phyloP scores from a whole-genome alignment of 2,329 filamentous ascomycete species.

The Cercospora beticola region DNA sequence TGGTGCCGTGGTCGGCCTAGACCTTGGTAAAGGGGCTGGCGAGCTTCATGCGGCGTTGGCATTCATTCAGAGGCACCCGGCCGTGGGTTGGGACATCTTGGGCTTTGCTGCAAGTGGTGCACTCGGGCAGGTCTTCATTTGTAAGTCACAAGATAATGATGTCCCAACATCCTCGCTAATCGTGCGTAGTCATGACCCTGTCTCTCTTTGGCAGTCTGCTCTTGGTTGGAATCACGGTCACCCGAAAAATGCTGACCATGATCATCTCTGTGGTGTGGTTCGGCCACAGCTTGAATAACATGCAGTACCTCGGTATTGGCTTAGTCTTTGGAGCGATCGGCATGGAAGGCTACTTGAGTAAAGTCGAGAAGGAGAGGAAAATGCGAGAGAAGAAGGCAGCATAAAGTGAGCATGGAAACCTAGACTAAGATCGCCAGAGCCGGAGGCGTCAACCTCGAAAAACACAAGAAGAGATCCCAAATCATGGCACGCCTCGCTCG shows the following conservation, averaged over 20 bases:
- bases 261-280: slow-evolving; percentile 93
- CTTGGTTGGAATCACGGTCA: slow-evolving; percentile 94
- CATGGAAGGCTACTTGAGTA: slow-evolving; percentile 78
- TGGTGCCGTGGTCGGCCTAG: slow-evolving; percentile 45
- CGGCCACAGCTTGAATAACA: slow-evolving; percentile 78
- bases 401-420: background rate
- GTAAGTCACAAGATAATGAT: slow-evolving; percentile 33
- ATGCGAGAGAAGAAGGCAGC: slow-evolving; percentile 57
- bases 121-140: slow-evolving; percentile 94
- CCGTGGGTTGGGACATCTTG: slow-evolving; percentile 82
- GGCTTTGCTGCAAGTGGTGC: slow-evolving; percentile 89
- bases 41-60: slow-evolving; percentile 77
- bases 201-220: slow-evolving; percentile 88
- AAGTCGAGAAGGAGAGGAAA: slow-evolving; percentile 81
- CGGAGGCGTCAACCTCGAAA: background rate
- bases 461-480: background rate
- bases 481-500: background rate
- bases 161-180: background rate
- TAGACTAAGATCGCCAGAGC: background rate
- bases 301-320: slow-evolving; percentile 90
- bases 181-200: slow-evolving; percentile 58
- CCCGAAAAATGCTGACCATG: slow-evolving; percentile 99
- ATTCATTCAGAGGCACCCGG: slow-evolving; percentile 78
- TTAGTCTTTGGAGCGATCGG: slow-evolving; percentile 95
- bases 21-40: slow-evolving; percentile 55